Evolutionary conservation across 2,329 filamentous ascomycete species (phyloP).

Genomic region (Fusarium duplospermum): DNA sequence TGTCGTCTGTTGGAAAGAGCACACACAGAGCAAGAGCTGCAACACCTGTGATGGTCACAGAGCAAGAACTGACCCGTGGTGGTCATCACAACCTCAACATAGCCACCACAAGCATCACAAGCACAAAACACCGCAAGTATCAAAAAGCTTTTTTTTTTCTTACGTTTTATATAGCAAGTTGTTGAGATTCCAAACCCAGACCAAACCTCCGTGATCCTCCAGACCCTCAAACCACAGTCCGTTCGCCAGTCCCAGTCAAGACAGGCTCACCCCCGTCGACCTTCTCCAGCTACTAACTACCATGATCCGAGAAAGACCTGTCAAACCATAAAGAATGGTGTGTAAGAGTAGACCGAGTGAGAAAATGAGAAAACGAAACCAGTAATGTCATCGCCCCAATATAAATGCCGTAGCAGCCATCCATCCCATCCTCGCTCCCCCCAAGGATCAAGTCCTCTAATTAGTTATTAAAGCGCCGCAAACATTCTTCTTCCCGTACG

Average conservation of each 20-base stretch:
- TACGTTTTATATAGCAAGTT: neutral
- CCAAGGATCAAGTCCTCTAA: slow-evolving; percentile 13
- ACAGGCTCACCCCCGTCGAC: neutral
- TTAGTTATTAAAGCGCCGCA: slow-evolving; percentile 20
- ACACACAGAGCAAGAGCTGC: too few species aligned
- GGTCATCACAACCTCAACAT: neutral
- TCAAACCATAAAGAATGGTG: neutral
- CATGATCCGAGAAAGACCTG: neutral
- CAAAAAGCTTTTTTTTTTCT: neutral
- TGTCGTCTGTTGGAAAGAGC: too few species aligned
- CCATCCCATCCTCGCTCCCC: slow-evolving; percentile 16
- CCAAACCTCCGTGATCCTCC: neutral
- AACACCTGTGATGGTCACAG: too few species aligned
- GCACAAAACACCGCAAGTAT: neutral
- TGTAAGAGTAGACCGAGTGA: neutral
- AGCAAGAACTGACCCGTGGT: too few species aligned
- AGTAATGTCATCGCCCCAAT: neutral
- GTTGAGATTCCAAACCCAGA: neutral
- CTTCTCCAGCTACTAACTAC: neutral
- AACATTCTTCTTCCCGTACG: slow-evolving; percentile 16
- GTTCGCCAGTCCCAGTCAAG: neutral
- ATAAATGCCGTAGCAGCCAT: slow-evolving; percentile 1
- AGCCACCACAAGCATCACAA: neutral
- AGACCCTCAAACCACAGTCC: neutral
- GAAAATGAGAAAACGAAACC: neutral